Conservation (phyloP, 805 yeast species). For the Suhomyces pyralidae region DNA sequence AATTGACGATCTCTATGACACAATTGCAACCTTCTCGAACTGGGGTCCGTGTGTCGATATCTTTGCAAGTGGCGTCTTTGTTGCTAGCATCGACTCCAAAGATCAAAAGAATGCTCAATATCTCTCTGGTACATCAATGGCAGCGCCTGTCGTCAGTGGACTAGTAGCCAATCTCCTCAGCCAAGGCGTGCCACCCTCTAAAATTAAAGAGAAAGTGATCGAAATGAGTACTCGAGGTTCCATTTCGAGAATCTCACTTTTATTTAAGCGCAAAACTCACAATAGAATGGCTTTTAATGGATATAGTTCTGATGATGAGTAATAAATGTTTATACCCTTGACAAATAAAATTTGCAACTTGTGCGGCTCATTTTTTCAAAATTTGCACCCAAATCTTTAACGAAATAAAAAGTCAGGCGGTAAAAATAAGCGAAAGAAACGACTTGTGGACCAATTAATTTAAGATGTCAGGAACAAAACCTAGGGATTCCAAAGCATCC, state of each 20-base stretch:
- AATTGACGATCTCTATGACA: conserved; percentile 69
- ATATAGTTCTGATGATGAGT: neutral
- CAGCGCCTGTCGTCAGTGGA: conserved; percentile 74
- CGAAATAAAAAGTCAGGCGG: neutral
- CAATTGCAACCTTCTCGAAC: conserved; percentile 77
- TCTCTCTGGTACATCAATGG: conserved; percentile 79
- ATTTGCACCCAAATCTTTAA: conserved; percentile 1
- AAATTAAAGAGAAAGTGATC: conserved; percentile 42
- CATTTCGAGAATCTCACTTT: conserved; percentile 45
- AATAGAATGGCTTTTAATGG: conserved; percentile 49
- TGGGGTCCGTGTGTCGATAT: conserved; percentile 92
- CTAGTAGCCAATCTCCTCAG: conserved; percentile 54
- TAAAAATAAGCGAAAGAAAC: neutral
- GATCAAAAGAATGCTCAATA: conserved; percentile 20
- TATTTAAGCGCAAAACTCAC: conserved; percentile 54
- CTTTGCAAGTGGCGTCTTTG: conserved; percentile 76
- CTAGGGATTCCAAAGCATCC: neutral
- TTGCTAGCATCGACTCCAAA: conserved; percentile 51
- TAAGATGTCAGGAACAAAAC: neutral
- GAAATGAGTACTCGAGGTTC: conserved; percentile 45
- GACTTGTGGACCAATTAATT: neutral
- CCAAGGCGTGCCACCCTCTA: conserved; percentile 43
- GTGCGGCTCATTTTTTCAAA: neutral
- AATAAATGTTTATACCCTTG: neutral
- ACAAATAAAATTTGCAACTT: neutral